Evolutionary conservation across 441 rosid species (phyloP).

Genomic region (Erodium texanum): DNA sequence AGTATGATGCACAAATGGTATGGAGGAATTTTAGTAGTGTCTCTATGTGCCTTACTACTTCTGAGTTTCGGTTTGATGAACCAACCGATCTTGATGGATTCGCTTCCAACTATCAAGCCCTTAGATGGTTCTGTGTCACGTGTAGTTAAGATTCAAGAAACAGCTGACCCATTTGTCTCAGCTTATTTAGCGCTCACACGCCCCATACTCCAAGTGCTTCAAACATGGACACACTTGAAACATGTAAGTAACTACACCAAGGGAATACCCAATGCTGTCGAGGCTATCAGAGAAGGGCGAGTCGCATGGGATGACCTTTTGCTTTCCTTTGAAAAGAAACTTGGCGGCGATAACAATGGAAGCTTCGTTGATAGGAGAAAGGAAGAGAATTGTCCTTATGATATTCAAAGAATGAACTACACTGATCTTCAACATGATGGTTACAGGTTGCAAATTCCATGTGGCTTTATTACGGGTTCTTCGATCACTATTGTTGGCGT

Average conservation of each 20-base stretch:
- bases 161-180: constrained; percentile 18
- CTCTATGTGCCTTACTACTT: constrained; percentile 24
- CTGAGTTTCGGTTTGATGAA: constrained; percentile 21
- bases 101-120: constrained; percentile 9
- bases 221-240: constrained; percentile 24
- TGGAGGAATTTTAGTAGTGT: constrained; percentile 14
- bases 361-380: constrained; percentile 19
- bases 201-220: constrained; percentile 21
- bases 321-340: constrained; percentile 25
- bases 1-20: constrained; percentile 32
- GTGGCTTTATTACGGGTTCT: constrained; percentile 34
- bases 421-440: constrained; percentile 14
- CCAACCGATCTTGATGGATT: constrained; percentile 16
- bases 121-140: constrained; percentile 18
- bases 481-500: constrained; percentile 27
- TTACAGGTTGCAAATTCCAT: constrained; percentile 24
- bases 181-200: constrained; percentile 16
- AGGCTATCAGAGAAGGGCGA: constrained; percentile 27
- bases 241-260: constrained; percentile 20
- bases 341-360: constrained; percentile 13
- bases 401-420: constrained; percentile 22
- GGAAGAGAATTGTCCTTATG: constrained; percentile 27
- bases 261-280: constrained; percentile 26
- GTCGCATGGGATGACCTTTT: constrained; percentile 29
- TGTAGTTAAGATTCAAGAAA: constrained; percentile 16